Percentiles rank a stretch among this genome's conserved stretches.
These are phyloP conservation scores for Russula ochroleuca DNA, from an alignment of 768 basidiomycete genomes.

Conservation along the genomic window DNA sequence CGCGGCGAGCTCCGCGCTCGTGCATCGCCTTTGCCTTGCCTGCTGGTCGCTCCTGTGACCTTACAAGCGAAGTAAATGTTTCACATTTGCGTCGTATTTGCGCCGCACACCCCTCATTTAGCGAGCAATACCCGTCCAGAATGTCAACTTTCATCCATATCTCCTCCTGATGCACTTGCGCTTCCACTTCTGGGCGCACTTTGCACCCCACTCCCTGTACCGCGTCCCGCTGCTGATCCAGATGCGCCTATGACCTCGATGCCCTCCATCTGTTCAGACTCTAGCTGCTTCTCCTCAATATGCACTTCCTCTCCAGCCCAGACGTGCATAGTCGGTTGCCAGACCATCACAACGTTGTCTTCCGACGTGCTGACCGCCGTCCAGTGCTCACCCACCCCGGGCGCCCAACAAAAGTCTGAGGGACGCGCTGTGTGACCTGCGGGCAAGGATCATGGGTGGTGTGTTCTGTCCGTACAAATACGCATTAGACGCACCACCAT, in stretches of 20 bases:
- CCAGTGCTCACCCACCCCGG: conserved; percentile 76
- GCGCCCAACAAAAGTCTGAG: conserved; percentile 96
- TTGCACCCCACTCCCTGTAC: conserved; percentile 37
- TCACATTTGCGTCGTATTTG: conserved; percentile 7
- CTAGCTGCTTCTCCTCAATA: conserved; percentile 81
- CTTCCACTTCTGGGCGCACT: conserved; percentile 59
- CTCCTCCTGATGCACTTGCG: conserved; percentile 48
- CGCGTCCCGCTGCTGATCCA: conserved; percentile 25
- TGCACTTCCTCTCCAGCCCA: conserved; percentile 89
- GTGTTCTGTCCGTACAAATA: background rate
- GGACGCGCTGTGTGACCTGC: conserved; percentile 86
- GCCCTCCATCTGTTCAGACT: conserved; percentile 75
- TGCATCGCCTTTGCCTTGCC: background rate
- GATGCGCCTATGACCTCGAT: conserved; percentile 44
- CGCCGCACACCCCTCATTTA: conserved; percentile 9
- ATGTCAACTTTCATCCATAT: conserved; percentile 35
- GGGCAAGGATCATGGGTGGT: conserved; percentile 11
- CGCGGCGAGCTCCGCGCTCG: background rate
- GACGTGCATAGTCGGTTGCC: conserved; percentile 94
- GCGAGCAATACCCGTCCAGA: background rate
- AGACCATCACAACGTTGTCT: conserved; percentile 95
- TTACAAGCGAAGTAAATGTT: conserved; percentile 1
- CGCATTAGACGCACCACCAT: conserved; percentile 60
- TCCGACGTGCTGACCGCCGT: conserved; percentile 85
- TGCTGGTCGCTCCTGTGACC: background rate